A percentile compares a stretch with the other conserved stretches of the same genome.
These are phyloP conservation scores for Carex myosuroides DNA, from an alignment of 176 grass and related monocot species.

Conservation along the genomic window DNA sequence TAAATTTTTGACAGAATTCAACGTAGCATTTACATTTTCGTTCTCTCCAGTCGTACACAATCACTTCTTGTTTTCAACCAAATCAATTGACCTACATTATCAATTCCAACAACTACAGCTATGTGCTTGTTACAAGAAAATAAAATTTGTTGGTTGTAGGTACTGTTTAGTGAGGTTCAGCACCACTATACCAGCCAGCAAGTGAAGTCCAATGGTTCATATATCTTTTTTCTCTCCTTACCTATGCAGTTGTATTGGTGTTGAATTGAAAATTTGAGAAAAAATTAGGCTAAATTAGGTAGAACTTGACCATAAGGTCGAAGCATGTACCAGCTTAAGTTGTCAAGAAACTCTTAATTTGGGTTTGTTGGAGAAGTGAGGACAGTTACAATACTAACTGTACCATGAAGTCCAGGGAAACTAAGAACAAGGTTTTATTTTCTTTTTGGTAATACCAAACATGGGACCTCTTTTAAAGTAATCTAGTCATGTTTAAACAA, in stretches of 20 bases:
- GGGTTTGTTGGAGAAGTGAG: not conserved
- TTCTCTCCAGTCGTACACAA: not conserved
- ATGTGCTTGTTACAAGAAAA: not conserved
- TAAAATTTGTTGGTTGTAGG: not conserved
- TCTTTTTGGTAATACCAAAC: not conserved
- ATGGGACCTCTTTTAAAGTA: not conserved
- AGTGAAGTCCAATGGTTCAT: not conserved
- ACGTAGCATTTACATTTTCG: not conserved
- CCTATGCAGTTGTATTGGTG: not conserved
- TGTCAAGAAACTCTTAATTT: not conserved
- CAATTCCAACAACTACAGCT: not conserved
- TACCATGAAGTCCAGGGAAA: not conserved
- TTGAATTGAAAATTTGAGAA: not conserved
- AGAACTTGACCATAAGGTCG: not conserved
- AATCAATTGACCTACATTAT: not conserved
- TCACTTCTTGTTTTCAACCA: not conserved
- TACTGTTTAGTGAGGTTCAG: not conserved
- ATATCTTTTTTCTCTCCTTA: not conserved
- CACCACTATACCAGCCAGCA: not conserved
- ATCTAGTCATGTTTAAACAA: not conserved
- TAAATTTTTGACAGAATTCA: not conserved
- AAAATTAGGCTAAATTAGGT: not conserved
- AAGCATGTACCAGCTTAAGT: not conserved
- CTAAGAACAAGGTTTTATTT: not conserved
- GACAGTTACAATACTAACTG: not conserved